Conservation (phyloP, 2,329 filamentous ascomycete species). For the Aureobasidium sp. region DNA sequence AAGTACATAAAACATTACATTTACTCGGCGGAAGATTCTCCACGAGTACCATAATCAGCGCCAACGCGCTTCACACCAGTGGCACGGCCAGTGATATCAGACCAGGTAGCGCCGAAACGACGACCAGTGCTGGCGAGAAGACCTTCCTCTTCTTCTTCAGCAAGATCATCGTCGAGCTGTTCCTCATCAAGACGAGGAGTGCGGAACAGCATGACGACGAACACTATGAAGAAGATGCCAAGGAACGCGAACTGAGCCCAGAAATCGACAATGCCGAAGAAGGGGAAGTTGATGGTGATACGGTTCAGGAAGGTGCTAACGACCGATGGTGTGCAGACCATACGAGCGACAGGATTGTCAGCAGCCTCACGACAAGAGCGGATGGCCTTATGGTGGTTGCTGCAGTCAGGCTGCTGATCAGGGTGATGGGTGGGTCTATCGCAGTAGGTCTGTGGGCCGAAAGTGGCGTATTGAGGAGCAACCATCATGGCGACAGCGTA, state of each 20-base stretch:
- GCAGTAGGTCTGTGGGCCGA: slow-evolving; percentile 91
- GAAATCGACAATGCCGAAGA: slow-evolving; percentile 88
- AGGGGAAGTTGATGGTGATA: slow-evolving; percentile 86
- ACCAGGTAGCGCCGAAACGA: slow-evolving; percentile 79
- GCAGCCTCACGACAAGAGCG: slow-evolving; percentile 74
- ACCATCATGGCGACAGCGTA: slow-evolving; percentile 88
- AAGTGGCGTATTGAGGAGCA: slow-evolving; percentile 92
- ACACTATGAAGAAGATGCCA: slow-evolving; percentile 70
- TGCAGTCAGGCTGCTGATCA: slow-evolving; percentile 68
- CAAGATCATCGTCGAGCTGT: slow-evolving; percentile 79
- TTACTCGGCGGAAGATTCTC: background rate
- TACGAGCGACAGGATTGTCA: slow-evolving; percentile 61
- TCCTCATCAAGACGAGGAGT: slow-evolving; percentile 69
- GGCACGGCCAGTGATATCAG: slow-evolving; percentile 66
- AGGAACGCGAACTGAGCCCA: slow-evolving; percentile 95
- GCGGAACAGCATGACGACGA: slow-evolving; percentile 71
- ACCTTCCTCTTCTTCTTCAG: slow-evolving; percentile 89
- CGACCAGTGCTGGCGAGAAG: slow-evolving; percentile 76
- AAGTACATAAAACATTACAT: background rate
- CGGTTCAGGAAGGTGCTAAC: slow-evolving; percentile 91
- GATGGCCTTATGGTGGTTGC: slow-evolving; percentile 62
- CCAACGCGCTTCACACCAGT: slow-evolving; percentile 28
- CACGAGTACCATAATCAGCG: slow-evolving; percentile 24
- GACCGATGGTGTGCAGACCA: slow-evolving; percentile 84
- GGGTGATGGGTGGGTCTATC: slow-evolving; percentile 58